These are phyloP conservation scores for Sclerotinia trifoliorum DNA, from an alignment of 2,329 filamentous ascomycete species.

Conservation along the genomic window DNA sequence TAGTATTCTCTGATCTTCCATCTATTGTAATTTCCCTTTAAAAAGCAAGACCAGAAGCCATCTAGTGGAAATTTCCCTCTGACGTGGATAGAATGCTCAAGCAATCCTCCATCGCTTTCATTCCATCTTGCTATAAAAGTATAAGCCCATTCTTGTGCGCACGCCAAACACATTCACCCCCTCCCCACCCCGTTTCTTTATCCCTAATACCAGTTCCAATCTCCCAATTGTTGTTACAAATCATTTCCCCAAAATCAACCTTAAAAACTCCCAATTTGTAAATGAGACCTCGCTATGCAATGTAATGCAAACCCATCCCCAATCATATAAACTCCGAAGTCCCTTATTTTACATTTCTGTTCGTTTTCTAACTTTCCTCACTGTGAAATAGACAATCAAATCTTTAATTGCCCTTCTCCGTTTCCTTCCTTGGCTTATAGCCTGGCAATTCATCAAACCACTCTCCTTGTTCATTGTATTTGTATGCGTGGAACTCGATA, in stretches of 20 bases:
- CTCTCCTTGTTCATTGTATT: slow-evolving; percentile 73
- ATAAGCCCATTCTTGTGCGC: neutral
- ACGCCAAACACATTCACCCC: neutral
- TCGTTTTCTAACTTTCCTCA: neutral
- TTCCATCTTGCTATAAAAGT: neutral
- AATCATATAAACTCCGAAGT: neutral
- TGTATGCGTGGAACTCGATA: slow-evolving; percentile 93
- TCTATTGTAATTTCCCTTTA: neutral
- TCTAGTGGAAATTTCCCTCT: neutral
- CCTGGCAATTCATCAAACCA: slow-evolving; percentile 86
- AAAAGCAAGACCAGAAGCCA: slow-evolving; percentile 5
- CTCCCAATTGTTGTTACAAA: slow-evolving; percentile 15
- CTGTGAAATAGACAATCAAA: neutral
- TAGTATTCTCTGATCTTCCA: neutral
- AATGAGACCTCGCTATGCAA: slow-evolving; percentile 16
- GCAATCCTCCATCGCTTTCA: neutral
- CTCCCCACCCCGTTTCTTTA: neutral
- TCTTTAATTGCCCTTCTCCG: slow-evolving; percentile 34
- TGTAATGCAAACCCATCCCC: slow-evolving; percentile 9
- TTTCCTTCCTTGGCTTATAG: slow-evolving; percentile 68
- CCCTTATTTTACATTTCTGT: slow-evolving; percentile 1
- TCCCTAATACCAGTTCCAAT: slow-evolving; percentile 7
- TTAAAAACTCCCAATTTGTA: slow-evolving; percentile 10
- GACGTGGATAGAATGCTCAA: neutral
- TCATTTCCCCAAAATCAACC: neutral